Conservation (phyloP, 257 asterid genomes). For the Solanum piurae region DNA sequence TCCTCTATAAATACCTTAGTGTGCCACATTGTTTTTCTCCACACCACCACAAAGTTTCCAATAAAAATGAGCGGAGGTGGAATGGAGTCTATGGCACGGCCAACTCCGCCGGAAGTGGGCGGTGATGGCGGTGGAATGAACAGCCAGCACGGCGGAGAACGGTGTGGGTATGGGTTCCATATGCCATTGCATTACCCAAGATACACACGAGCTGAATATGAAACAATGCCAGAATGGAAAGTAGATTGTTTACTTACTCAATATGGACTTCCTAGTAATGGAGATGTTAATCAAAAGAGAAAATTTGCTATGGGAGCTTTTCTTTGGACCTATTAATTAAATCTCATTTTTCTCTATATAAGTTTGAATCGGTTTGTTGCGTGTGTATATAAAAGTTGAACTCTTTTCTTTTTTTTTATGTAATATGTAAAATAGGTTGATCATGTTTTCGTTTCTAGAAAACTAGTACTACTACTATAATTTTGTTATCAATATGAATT, state of each 20-base stretch:
- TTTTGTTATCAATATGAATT: neutral
- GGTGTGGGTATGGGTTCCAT: slow-evolving; percentile 21
- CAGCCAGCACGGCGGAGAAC: slow-evolving; percentile 8
- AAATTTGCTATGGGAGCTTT: slow-evolving; percentile 20
- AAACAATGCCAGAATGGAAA: slow-evolving; percentile 17
- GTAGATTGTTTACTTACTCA: slow-evolving; percentile 8
- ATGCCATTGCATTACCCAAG: slow-evolving; percentile 18
- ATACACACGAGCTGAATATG: slow-evolving; percentile 12
- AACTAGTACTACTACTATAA: neutral
- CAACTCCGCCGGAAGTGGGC: slow-evolving; percentile 2
- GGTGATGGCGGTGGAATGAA: slow-evolving; percentile 2
- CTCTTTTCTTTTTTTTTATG: neutral
- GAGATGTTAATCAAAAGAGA: slow-evolving; percentile 13
- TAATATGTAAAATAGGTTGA: neutral
- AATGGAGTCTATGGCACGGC: slow-evolving; percentile 33
- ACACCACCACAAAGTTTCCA: neutral
- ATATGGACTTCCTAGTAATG: slow-evolving; percentile 9
- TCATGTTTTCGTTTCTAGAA: neutral
- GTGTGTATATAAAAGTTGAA: neutral
- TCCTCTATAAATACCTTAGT: neutral
- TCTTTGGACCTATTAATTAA: slow-evolving; percentile 3
- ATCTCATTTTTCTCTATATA: neutral
- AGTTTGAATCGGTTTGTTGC: neutral
- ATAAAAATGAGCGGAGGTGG: slow-evolving; percentile 8
- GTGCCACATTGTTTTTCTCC: neutral